Conservation (phyloP, 345 rosid genomes). For the Geranium brycei region DNA sequence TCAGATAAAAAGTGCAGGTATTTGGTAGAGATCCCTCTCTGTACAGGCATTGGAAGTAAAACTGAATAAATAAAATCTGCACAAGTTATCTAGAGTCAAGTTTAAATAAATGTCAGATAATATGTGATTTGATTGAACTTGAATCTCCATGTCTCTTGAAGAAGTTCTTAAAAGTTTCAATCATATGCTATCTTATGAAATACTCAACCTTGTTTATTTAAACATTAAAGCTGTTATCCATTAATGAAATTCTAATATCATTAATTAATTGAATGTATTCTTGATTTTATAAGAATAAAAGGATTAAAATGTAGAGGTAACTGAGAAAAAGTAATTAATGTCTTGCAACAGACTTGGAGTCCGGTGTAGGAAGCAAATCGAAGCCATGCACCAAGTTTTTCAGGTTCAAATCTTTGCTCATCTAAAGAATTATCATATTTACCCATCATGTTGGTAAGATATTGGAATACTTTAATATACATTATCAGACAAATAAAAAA, state of each 20-base stretch:
- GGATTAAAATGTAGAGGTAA: constrained; percentile 18
- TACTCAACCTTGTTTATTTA: not conserved
- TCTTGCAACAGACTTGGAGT: constrained; percentile 81
- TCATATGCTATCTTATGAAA: not conserved
- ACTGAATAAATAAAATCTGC: too few species aligned
- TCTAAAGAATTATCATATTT: constrained; percentile 30
- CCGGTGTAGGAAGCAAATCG: constrained; percentile 99
- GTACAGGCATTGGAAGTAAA: too few species aligned
- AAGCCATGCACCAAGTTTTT: constrained; percentile 99
- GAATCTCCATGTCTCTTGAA: too few species aligned
- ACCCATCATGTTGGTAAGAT: constrained; percentile 9
- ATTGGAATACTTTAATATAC: constrained; percentile 14
- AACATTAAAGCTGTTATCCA: not conserved
- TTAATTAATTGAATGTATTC: not conserved
- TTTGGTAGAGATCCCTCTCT: too few species aligned
- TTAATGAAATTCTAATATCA: not conserved
- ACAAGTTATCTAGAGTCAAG: too few species aligned
- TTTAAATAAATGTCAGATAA: too few species aligned
- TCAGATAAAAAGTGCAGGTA: too few species aligned
- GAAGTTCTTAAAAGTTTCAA: too few species aligned
- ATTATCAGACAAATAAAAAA: constrained; percentile 10
- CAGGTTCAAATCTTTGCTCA: constrained; percentile 82
- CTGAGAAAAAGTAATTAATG: constrained; percentile 49
- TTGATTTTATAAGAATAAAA: constrained; percentile 3
- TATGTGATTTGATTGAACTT: too few species aligned